Conservation (phyloP, 768 basidiomycete species). For the Tulasnella calospora region DNA sequence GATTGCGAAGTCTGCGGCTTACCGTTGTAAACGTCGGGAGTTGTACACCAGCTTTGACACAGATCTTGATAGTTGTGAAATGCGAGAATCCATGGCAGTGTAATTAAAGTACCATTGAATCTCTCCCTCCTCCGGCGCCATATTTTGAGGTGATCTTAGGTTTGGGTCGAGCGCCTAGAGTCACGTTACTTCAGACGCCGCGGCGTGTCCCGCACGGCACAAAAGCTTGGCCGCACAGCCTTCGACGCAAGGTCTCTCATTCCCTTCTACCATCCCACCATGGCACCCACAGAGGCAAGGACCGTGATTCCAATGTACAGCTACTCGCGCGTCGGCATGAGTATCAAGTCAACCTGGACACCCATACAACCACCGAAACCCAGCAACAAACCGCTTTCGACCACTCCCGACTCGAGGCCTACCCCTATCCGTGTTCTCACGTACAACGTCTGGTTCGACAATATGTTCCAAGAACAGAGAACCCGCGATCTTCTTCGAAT, state of each 20-base stretch:
- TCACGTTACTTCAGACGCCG: background rate
- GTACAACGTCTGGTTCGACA: conserved; percentile 21
- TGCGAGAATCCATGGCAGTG: too few relatives aligned
- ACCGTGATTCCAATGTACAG: background rate
- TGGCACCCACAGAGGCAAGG: background rate
- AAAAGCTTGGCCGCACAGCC: background rate
- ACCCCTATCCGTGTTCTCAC: conserved; percentile 10
- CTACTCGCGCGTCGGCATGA: background rate
- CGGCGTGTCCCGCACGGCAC: background rate
- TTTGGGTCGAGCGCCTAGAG: background rate
- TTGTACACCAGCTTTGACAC: too few relatives aligned
- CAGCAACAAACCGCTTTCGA: background rate
- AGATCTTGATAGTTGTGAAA: too few relatives aligned
- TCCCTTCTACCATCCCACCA: background rate
- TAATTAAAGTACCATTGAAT: too few relatives aligned
- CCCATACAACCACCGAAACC: background rate
- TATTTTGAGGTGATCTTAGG: too few relatives aligned
- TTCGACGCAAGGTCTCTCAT: background rate
- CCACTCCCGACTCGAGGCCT: background rate
- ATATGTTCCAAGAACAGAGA: conserved; percentile 7
- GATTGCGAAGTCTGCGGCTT: conserved; percentile 94
- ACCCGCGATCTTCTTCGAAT: background rate
- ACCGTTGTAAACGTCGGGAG: conserved; percentile 45
- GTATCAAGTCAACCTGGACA: background rate
- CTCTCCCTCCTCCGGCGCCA: too few relatives aligned